Percentiles rank a stretch among this genome's conserved stretches.
Conservation (phyloP, 2,329 filamentous ascomycete species). For the Fusarium algeriense region DNA sequence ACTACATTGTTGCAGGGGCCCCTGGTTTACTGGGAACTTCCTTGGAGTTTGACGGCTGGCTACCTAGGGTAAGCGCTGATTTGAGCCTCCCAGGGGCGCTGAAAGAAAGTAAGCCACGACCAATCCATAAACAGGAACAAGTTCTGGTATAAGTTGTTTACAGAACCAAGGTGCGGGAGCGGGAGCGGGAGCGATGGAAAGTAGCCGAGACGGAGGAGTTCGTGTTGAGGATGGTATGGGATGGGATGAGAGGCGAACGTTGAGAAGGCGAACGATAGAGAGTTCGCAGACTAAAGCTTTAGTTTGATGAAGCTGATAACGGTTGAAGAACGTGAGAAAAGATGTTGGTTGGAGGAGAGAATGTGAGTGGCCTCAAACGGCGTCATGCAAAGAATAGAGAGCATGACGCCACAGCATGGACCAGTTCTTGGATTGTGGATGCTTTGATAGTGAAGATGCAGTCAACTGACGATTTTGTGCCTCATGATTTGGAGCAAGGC, state of each 20-base stretch:
- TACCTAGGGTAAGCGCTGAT: conserved; percentile 40
- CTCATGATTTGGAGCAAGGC: neutral
- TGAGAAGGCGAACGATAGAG: conserved; percentile 31
- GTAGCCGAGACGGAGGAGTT: conserved; percentile 12
- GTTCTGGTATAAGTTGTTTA: neutral
- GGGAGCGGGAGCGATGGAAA: conserved; percentile 32
- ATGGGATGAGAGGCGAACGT: conserved; percentile 33
- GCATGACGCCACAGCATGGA: conserved; percentile 33
- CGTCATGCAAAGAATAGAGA: conserved; percentile 39
- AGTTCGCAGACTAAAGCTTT: conserved; percentile 8
- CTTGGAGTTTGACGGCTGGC: conserved; percentile 30
- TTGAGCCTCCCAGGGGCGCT: conserved; percentile 40
- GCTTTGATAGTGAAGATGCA: conserved; percentile 5
- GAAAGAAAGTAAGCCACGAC: conserved; percentile 8
- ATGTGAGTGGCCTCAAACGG: conserved; percentile 35
- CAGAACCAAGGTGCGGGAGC: conserved; percentile 17
- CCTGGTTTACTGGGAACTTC: conserved; percentile 25
- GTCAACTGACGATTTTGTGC: conserved; percentile 15
- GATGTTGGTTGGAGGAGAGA: conserved; percentile 16
- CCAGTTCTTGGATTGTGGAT: conserved; percentile 1
- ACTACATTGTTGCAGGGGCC: conserved; percentile 32
- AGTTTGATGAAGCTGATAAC: neutral
- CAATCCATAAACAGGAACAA: conserved; percentile 12
- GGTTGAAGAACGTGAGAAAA: neutral
- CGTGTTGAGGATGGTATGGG: conserved; percentile 8